Base-by-base conservation (phyloP, 768 basidiomycete genomes). In the Trametes maxima region DNA sequence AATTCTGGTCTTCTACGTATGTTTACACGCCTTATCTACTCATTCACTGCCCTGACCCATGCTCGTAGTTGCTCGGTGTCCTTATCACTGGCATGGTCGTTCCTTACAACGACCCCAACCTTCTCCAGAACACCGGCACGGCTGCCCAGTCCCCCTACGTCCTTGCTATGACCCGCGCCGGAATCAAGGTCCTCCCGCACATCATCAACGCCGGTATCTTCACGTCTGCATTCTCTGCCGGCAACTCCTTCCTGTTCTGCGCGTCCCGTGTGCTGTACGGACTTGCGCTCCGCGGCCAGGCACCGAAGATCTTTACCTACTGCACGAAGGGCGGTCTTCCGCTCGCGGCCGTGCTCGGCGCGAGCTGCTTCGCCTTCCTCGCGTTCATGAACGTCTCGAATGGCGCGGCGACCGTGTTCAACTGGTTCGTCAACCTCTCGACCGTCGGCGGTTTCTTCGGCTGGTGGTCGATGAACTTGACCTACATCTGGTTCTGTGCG, bases 91-190 rank as follows among this genome's bases (percentile, higher is more conserved):
- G 91, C 60, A 85, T 94, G 86, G 79, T 93, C 42, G 89, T 95
- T 45, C 83, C 89, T 1, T 89, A 81, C 65, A 77, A 86, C 67
- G 85, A 93, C 70, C 69, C 72, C 0, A 69, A 73, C 12, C 76
- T 92, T 43, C 78, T 88, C 43, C 69, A 74, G 57, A 62, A 76
- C 74, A 69, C 78, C 25, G 84, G 85, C 51, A 90, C 82, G 46
- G 92, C 91, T n/a, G 84, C 87, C 0, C 72, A 86, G 54, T 92
- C 90, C 3, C 93, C 93, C 2, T 95, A 91, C 74, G 92, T 94
- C 56, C 88, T 94, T 64, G 92, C 91, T 19, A 86, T 94, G 65
- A 80, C 75, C 46, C 79, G 82, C 42, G 87, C 89, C 0, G 89
- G 91, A 12, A 83, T 92, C 70, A 85, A 83, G 76, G 85, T 67